Evolutionary conservation across 192 early-diverging fungal genomes (phyloP).

Genomic region (Podila verticillata): DNA sequence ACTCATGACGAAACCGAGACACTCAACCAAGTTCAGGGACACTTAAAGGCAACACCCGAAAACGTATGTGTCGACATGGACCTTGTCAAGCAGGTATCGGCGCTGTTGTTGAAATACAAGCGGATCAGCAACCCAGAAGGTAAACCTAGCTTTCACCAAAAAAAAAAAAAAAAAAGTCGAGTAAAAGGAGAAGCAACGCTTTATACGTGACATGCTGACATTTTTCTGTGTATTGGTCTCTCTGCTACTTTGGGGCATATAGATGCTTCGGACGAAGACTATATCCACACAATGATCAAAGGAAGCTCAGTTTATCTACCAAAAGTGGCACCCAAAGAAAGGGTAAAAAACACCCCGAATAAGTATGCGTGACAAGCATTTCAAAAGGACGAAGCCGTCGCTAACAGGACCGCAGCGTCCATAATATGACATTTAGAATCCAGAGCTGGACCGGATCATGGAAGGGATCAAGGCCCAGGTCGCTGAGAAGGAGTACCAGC

Average conservation of each 20-base stretch:
- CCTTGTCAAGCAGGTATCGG: slow-evolving; percentile 26
- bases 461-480: slow-evolving; percentile 25
- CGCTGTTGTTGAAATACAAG: slow-evolving; percentile 16
- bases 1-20: slow-evolving; percentile 12
- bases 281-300: slow-evolving; percentile 34
- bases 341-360: slow-evolving; percentile 6
- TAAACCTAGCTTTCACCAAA: no score
- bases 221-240: background rate
- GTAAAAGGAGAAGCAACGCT: background rate
- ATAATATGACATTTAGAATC: slow-evolving; percentile 18
- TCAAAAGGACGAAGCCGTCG: no score
- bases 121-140: background rate
- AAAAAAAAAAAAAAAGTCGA: no score
- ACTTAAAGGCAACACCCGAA: background rate
- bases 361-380: background rate
- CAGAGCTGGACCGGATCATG: slow-evolving; percentile 42
- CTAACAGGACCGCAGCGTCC: background rate
- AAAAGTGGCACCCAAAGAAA: slow-evolving; percentile 28
- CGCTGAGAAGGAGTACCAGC: slow-evolving; percentile 37
- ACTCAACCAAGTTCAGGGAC: background rate
- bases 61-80: slow-evolving; percentile 23
- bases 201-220: background rate
- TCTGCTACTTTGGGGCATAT: background rate
- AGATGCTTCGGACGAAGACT: slow-evolving; percentile 21
- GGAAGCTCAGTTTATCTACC: slow-evolving; percentile 42